Conservation (phyloP, 805 yeast species). For the Metschnikowia lochheadii region DNA sequence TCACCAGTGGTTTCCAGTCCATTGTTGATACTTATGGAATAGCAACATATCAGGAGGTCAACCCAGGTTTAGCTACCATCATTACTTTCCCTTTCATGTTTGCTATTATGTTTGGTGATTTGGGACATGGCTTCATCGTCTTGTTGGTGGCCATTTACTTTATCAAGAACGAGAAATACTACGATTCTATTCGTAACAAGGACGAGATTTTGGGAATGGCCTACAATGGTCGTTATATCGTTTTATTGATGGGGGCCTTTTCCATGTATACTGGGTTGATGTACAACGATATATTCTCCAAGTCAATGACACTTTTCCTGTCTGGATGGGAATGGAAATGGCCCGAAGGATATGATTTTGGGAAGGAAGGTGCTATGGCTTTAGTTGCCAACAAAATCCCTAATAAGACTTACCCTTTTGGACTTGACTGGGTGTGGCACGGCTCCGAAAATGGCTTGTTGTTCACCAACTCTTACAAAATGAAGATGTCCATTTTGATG, state of each 20-base stretch:
- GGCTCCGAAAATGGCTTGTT: constrained; percentile 70
- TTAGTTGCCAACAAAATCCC: constrained; percentile 42
- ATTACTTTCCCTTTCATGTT: constrained; percentile 80
- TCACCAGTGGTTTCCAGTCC: constrained; percentile 64
- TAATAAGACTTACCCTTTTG: constrained; percentile 54
- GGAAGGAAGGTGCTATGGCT: constrained; percentile 24
- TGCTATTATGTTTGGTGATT: constrained; percentile 81
- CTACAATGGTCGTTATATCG: constrained; percentile 63
- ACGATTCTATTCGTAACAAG: constrained; percentile 51
- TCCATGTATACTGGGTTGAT: constrained; percentile 73
- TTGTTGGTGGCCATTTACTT: constrained; percentile 51
- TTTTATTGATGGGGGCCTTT: constrained; percentile 65
- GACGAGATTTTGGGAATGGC: constrained; percentile 81
- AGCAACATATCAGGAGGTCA: constrained; percentile 70
- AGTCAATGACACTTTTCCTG: constrained; percentile 60
- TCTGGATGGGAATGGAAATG: constrained; percentile 65
- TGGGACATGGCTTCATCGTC: constrained; percentile 71
- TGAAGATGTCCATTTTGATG: constrained; percentile 73
- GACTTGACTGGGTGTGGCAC: constrained; percentile 74
- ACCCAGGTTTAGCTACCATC: constrained; percentile 70
- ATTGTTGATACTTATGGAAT: constrained; percentile 77
- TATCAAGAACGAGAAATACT: constrained; percentile 50
- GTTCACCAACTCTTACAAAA: constrained; percentile 70
- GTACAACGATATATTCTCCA: constrained; percentile 70
- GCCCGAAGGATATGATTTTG: constrained; percentile 40